Evolutionary conservation across 2,329 filamentous ascomycete genomes (phyloP), one percentile per base, ranked within the genome.

Genomic region (Pleomassaria siparia): DNA sequence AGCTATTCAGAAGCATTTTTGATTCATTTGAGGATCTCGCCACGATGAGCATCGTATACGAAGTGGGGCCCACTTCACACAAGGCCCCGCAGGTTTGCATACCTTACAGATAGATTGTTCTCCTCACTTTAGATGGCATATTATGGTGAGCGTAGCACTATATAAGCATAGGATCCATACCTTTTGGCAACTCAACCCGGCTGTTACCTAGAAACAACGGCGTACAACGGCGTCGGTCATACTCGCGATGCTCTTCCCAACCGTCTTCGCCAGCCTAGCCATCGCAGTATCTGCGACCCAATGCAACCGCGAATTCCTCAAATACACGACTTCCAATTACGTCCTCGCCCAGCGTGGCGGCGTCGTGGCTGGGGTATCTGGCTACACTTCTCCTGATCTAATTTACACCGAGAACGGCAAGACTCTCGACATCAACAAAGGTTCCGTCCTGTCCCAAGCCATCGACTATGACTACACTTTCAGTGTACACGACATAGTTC

Each of bases 401-500:
- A 47, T 48, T 22, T 62, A 62, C 41, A 33, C 49, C 10, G 60
- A 63, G 44, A 58, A 63, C 30, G 49, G 48, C 42, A 40, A 46
- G 20, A 46, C 51, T 2, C 18, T 49, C 29, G 45, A 50, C 11
- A 55, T 61, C 12, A 36, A 51, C 20, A 53, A 35, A n/a, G n/a
- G n/a, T 30, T 53, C 54, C 18, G 53, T 52, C 10, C 55, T 62
- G 15, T 47, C 57, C 12, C 48, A 52, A 15, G 50, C 56, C 22
- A 43, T 63, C 15, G 46, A 44, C 26, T 49, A 60, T 16, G 56
- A 58, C 37, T 30, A 50, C 30, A 58, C 53, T 10, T 54, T 49
- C 39, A 62, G 53, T 5, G 43, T 55, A 15, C 46, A 54, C 36
- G 60, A 65, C 41, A 55, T 58, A 1, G 49, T 43, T 5, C 54